Evolutionary conservation across 108 stramenopile genomes (phyloP), one percentile per base, ranked within the genome.

Genomic region (Cyclotella kingstonii): DNA sequence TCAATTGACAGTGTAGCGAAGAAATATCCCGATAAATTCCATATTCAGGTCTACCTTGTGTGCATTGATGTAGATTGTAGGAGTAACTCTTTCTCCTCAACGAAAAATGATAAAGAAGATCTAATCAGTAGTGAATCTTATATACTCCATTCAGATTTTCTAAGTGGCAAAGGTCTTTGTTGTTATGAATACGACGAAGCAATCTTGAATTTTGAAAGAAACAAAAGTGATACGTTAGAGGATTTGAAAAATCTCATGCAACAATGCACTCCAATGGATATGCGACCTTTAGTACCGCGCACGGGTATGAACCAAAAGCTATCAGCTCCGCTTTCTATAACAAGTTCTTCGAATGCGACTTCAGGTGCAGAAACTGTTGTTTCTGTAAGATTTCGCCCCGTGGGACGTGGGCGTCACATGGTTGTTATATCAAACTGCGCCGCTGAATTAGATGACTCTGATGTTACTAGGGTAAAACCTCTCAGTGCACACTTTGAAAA

Each of bases 381-480:
- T 12, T 62, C 60, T 1, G 60, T 39, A 23, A 47, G 51, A 39
- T 53, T 68, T 28, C 57, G 57, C 26, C 66, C 66, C 1, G 45
- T 39, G 12, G 47, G 4, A 26, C 49, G 49, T 11, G 66, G 66
- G 10, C 42, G 66, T 6, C 55, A 68, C 18, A 68, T 68, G 66
- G 51, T 68, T 21, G 57, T 68, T 21, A 47, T 68, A 4, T 68
- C 66, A 26, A 68, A 68, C 51, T 68, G 66, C 26, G 66, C 66
- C 14, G 66, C 46, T 2, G 28, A 33, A 49, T 10, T 48, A 2
- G 38, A 36, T 36, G 36, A 36, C n/a, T 22, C 33, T 29, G 28
- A 38, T 38, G 48, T 21, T 28, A 33, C 18, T 31, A 21, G 31
- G 2, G 52, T 19, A 5, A 31, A 14, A 9, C 58, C 58, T 7